A percentile compares a stretch with the other conserved stretches of the same genome.
These are phyloP conservation scores for Dictyostelium citrinum DNA, from an alignment of 78 protist genomes.

Conservation along the genomic window DNA sequence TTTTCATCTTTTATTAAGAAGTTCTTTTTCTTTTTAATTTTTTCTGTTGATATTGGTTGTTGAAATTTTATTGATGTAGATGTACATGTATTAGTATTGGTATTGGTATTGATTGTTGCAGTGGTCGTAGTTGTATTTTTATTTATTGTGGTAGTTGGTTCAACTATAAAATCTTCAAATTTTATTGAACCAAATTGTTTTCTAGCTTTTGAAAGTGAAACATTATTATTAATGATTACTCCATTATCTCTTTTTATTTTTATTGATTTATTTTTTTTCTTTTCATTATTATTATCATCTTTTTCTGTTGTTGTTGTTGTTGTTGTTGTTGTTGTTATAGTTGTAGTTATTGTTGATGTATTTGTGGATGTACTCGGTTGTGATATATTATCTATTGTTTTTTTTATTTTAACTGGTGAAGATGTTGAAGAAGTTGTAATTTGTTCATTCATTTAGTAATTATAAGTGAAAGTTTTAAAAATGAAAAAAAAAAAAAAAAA, in stretches of 20 bases:
- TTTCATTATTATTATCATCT: background rate
- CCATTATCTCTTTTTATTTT: background rate
- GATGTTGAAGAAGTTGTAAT: background rate
- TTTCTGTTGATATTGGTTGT: background rate
- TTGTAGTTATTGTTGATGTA: background rate
- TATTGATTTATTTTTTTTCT: background rate
- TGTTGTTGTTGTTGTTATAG: background rate
- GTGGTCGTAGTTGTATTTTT: background rate
- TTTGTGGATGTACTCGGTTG: no score
- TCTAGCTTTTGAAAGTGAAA: background rate
- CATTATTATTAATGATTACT: background rate
- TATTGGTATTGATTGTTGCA: background rate
- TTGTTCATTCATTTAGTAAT: background rate
- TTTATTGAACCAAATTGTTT: background rate
- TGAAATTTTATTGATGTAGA: background rate
- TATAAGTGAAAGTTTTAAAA: background rate
- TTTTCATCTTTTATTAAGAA: background rate
- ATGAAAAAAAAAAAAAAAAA: background rate
- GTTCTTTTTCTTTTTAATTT: background rate
- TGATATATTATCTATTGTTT: no score
- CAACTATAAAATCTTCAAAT: background rate
- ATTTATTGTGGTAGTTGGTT: background rate
- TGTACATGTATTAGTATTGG: no score
- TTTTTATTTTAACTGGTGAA: background rate
- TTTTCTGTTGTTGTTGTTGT: background rate